Evolutionary conservation across 108 stramenopile genomes (phyloP), one percentile per base, ranked within the genome.

Genomic region (Pseudonitzschia delicatissima): DNA sequence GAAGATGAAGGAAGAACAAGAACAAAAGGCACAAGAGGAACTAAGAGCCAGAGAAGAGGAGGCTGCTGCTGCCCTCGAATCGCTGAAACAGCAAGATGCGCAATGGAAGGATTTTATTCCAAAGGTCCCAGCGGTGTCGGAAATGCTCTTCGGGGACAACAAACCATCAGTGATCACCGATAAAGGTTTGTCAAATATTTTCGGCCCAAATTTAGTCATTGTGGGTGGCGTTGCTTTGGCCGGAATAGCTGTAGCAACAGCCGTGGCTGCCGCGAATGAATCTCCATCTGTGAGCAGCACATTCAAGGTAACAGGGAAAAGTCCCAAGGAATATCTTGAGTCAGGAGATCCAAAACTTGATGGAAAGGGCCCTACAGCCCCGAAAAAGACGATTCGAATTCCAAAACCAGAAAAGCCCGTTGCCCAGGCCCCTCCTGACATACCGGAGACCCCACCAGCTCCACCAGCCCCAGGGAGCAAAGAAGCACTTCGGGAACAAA

Each of bases 221-320:
- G 59, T 61, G 0, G 59, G 59, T 33, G 59, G 59, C 12, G 59
- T 61, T 42, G 59, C 59, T 4, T 42, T 61, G 37, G 59, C 59
- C 5, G 59, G 59, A 12, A 5, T 61, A 26, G 59, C 59, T 9
- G 59, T 61, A 40, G 39, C 59, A 7, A 37, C 59, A 20, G 59
- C 59, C 59, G 37, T 61, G 8, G 1, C 39, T 25, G 59, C 59
- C 4, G 59, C 59, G 8, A 40, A 27, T 61, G 59, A 61, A 40
- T 23, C 36, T 26, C 59, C 59, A 20, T 39, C 36, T 23, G 59
- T 61, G 25, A 61, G 18, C 36, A 61, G 59, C 18, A 61, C 59
- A 23, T 61, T 61, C 59, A 61, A 61, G 26, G 59, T 61, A 27
- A 61, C 59, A 13, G 59, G 59, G 2, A 61, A 61, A 42, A 44